phyloP scores from a whole-genome alignment of 805 yeast species.

The Teunomyces aglyptinius region DNA sequence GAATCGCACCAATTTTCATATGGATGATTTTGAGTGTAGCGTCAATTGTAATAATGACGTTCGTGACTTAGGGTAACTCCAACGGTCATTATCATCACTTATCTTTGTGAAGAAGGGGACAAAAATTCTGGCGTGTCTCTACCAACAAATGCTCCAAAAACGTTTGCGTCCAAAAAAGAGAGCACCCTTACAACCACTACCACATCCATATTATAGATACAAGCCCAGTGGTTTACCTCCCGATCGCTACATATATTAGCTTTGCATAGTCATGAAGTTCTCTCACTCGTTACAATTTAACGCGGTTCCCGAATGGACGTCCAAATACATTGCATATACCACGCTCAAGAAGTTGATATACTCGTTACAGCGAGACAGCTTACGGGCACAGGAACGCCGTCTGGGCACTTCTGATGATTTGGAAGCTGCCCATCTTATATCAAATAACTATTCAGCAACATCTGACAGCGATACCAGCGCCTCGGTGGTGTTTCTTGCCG shows the following conservation, averaged over 20 bases:
- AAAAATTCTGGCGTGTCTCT: too few species aligned
- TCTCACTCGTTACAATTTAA: conserved; percentile 93
- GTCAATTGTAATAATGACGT: too few species aligned
- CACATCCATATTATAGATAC: too few species aligned
- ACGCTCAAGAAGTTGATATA: conserved; percentile 83
- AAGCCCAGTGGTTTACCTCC: too few species aligned
- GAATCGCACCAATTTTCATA: too few species aligned
- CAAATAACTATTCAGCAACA: conserved; percentile 21
- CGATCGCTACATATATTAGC: background rate
- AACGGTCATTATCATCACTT: too few species aligned
- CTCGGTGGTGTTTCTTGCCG: conserved; percentile 58
- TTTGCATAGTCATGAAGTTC: conserved; percentile 68
- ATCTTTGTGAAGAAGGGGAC: too few species aligned
- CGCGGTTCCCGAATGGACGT: conserved; percentile 98
- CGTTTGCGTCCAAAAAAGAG: too few species aligned
- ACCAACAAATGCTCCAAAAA: too few species aligned
- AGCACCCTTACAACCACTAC: too few species aligned
- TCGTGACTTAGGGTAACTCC: too few species aligned
- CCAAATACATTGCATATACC: conserved; percentile 87
- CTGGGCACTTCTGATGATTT: conserved; percentile 22
- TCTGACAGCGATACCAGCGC: conserved; percentile 40
- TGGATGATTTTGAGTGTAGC: too few species aligned
- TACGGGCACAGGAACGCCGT: conserved; percentile 17
- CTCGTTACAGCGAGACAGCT: conserved; percentile 67
- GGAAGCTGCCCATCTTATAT: conserved; percentile 27